Evolutionary conservation across 106 monocot genomes (phyloP).

Genomic region (Dioscorea alata): DNA sequence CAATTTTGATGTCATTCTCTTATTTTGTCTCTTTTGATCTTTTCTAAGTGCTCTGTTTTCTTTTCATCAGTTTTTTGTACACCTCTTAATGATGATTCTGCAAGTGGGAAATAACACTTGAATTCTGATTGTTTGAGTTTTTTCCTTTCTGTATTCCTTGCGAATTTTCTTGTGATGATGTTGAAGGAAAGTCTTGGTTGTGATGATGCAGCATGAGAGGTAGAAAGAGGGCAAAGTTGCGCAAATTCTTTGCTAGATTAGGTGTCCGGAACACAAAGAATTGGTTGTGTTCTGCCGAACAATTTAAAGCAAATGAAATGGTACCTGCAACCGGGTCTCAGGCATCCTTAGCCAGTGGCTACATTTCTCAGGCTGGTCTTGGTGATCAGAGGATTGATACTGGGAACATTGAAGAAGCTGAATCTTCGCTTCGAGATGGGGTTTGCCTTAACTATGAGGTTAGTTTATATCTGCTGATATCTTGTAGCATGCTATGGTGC

Average conservation of each 20-base stretch:
- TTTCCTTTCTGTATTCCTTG: no score
- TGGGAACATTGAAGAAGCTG: constrained; percentile 75
- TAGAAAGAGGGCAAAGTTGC: constrained; percentile 4
- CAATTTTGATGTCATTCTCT: no score
- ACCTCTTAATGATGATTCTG: no score
- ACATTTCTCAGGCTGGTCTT: constrained; percentile 32
- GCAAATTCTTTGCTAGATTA: constrained; percentile 4
- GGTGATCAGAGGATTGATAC: constrained; percentile 33
- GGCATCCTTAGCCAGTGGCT: constrained; percentile 5
- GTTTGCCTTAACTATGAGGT: constrained; percentile 78
- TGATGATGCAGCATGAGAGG: constrained; percentile 7
- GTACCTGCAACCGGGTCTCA: constrained; percentile 20
- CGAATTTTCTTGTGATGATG: background rate
- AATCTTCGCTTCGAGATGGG: constrained; percentile 69
- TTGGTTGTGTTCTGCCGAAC: constrained; percentile 55
- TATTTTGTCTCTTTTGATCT: no score
- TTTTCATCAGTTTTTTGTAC: no score
- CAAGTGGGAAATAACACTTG: no score
- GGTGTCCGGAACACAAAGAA: constrained; percentile 26
- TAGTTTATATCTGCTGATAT: background rate
- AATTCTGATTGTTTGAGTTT: no score
- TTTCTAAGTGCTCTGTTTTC: no score
- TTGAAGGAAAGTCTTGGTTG: background rate
- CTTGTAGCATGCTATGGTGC: no score
- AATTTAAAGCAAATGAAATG: constrained; percentile 33